Percentiles rank a stretch among this genome's conserved stretches.
Evolutionary conservation across 768 basidiomycete genomes (phyloP).

Genomic region (Xerocomus potaroensis): DNA sequence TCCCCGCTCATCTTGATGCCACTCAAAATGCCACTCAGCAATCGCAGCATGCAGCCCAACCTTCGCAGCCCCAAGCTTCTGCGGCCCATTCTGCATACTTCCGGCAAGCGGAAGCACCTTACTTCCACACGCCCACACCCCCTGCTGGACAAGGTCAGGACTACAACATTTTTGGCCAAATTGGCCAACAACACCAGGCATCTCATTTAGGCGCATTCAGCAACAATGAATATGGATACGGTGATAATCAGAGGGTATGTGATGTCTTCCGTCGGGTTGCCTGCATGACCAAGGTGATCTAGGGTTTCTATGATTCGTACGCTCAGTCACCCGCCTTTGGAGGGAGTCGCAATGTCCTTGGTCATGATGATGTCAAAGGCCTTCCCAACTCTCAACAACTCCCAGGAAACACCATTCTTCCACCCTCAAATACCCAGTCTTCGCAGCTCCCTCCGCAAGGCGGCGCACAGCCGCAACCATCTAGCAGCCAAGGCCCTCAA

Average conservation of each 20-base stretch:
- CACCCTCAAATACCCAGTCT: conserved; percentile 50
- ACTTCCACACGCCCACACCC: conserved; percentile 77
- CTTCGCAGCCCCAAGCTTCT: conserved; percentile 43
- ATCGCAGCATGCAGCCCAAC: conserved; percentile 39
- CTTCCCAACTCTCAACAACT: conserved; percentile 58
- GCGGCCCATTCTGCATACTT: conserved; percentile 63
- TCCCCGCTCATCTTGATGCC: conserved; percentile 61
- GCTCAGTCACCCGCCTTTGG: conserved; percentile 60
- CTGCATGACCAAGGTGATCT: conserved; percentile 16
- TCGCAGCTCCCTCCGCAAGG: conserved; percentile 50
- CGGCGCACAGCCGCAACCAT: conserved; percentile 52
- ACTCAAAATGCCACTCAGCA: conserved; percentile 41
- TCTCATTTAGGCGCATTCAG: conserved; percentile 53
- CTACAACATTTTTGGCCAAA: conserved; percentile 64
- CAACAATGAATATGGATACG: conserved; percentile 64
- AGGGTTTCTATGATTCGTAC: conserved; percentile 81
- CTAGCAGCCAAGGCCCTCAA: conserved; percentile 59
- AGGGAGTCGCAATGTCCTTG: conserved; percentile 53
- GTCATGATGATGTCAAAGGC: conserved; percentile 75
- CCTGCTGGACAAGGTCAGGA: conserved; percentile 62
- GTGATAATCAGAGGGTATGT: conserved; percentile 62
- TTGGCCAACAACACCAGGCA: conserved; percentile 49
- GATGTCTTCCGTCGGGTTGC: neutral
- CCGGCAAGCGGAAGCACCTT: conserved; percentile 65
- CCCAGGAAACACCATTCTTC: conserved; percentile 44